Base-by-base conservation (phyloP, 148 eudicot genomes). In the Nyssa sinensis region DNA sequence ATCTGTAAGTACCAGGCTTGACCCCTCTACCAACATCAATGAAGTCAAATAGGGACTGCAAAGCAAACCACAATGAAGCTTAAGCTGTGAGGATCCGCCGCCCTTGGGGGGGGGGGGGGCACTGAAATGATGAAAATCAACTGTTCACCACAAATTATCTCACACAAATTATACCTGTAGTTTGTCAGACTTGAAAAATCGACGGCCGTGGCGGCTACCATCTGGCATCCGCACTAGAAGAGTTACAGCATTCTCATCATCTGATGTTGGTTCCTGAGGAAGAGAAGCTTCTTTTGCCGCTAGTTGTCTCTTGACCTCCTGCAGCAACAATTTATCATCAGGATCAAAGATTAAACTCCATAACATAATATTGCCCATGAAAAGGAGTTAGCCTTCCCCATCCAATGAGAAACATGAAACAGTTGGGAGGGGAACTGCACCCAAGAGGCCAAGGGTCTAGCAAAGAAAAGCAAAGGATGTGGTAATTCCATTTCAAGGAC, bases 271-370 rank as follows among this genome's bases (percentile, higher is more conserved):
- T 81, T 93, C 99, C 62, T 80, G 83, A 4, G 99, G 99, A 78
- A 95, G 97, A 69, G 99, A 95, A 69, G 97, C 91, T 80, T 92
- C 94, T 85, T 95, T 95, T 62, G 93, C 97, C 23, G 91, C 97
- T 44, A 95, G 81, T 70, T 89, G 97, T 74, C 97, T 92, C 90
- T 95, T 97, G 68, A 84, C 80, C 84, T 95, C 99, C 99, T 95
- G 74, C 24, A 68, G 66, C 25, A 55, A 5, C 17, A 55, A 55
- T 55, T 17, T 2, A 55, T 55, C 3, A 55, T 55, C 59, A 55
- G 59, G 59, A 55, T 19, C 8, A 17, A 55, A 53, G 58, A 53
- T 37, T 4, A 9, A 37, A 37, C 4, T 37, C 9, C 44, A 37
- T 3, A 37, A 3, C 44, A 37, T 37, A 9, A 9, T 37, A 37